Percentiles rank a stretch among this genome's conserved stretches.
These are phyloP conservation scores for Globisporangium spiculum DNA, from an alignment of 352 stramenopile genomes.

Conservation along the genomic window DNA sequence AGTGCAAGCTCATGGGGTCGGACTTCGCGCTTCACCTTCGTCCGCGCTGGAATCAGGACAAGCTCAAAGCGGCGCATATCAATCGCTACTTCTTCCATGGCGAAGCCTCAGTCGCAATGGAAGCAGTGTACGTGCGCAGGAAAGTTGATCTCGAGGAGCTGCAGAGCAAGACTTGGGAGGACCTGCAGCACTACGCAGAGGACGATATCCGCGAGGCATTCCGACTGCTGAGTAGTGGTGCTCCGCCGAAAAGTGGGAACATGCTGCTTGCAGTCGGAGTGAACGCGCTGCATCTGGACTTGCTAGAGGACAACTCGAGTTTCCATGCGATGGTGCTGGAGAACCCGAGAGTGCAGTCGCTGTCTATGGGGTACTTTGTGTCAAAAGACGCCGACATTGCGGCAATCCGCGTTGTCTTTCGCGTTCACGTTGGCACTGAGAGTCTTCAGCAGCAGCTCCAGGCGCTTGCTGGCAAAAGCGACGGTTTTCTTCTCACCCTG, in stretches of 20 bases:
- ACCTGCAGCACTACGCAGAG: constrained; percentile 11
- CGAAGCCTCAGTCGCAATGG: constrained; percentile 12
- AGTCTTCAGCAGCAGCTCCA: neutral
- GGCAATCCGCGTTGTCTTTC: constrained; percentile 13
- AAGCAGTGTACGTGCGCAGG: constrained; percentile 14
- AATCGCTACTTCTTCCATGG: constrained; percentile 18
- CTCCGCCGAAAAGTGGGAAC: neutral
- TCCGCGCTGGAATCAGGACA: constrained; percentile 16
- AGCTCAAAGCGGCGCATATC: neutral
- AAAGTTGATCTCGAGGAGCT: constrained; percentile 14
- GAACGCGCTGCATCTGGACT: constrained; percentile 15
- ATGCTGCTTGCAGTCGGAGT: constrained; percentile 13
- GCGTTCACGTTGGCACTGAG: constrained; percentile 12
- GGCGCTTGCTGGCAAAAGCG: neutral
- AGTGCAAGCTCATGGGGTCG: constrained; percentile 16
- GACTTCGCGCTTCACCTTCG: constrained; percentile 16
- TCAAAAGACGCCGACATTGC: constrained; percentile 15
- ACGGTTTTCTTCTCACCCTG: neutral
- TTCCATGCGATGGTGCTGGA: constrained; percentile 11
- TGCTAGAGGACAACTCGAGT: neutral
- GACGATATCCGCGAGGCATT: constrained; percentile 14
- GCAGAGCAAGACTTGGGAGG: constrained; percentile 14
- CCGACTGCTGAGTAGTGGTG: constrained; percentile 1
- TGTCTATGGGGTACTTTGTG: constrained; percentile 18
- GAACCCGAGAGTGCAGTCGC: constrained; percentile 5